A percentile compares a stretch with the other conserved stretches of the same genome.
Evolutionary conservation across 2,329 filamentous ascomycete genomes (phyloP).

Genomic region (Dactylellina haptotyla): DNA sequence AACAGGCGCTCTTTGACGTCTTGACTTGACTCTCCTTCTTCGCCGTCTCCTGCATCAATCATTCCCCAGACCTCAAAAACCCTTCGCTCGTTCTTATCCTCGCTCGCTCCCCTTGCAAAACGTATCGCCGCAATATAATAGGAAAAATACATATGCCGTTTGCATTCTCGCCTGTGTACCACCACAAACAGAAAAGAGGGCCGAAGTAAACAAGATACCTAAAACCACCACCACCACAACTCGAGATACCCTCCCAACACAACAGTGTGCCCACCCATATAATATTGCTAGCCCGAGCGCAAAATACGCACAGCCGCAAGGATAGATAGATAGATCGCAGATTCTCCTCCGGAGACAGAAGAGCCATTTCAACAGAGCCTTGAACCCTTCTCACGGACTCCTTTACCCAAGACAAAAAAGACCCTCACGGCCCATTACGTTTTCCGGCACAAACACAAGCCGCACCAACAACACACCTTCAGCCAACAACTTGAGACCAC

Average conservation of each 20-base stretch:
- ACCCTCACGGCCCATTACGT: conserved; percentile 29
- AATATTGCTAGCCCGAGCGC: neutral
- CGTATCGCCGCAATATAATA: conserved; percentile 8
- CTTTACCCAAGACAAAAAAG: conserved; percentile 7
- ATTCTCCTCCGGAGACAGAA: neutral
- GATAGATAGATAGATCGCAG: conserved; percentile 1
- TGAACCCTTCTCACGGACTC: neutral
- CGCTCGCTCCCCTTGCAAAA: neutral
- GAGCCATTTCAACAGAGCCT: conserved; percentile 27
- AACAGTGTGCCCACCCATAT: neutral
- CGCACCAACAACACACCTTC: conserved; percentile 41
- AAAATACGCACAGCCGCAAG: conserved; percentile 11
- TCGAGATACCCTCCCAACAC: no score
- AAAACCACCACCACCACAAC: no score
- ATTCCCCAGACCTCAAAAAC: no score
- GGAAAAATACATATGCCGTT: no score
- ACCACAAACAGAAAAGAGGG: conserved; percentile 36
- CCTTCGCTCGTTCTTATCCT: no score
- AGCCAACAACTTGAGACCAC: conserved; percentile 9
- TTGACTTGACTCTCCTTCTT: conserved; percentile 36
- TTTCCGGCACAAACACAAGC: conserved; percentile 21
- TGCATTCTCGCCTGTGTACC: conserved; percentile 24
- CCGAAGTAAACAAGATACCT: conserved; percentile 2
- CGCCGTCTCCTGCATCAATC: conserved; percentile 4
- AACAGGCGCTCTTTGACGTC: conserved; percentile 50